These are phyloP conservation scores for Adansonia digitata DNA, from an alignment of 345 rosid genomes.

Conservation along the genomic window DNA sequence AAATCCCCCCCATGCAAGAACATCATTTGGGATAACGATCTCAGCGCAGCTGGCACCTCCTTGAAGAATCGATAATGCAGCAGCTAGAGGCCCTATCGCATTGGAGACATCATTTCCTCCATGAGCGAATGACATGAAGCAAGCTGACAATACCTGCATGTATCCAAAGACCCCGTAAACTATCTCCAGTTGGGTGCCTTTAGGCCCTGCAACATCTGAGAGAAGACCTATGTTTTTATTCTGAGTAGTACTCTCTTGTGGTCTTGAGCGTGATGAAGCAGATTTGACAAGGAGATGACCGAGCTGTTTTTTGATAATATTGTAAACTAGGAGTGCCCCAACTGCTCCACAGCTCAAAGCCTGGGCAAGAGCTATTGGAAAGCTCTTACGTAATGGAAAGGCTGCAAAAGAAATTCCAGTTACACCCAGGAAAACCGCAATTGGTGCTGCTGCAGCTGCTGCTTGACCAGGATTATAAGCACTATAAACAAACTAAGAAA, in stretches of 20 bases:
- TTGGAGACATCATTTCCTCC: constrained; percentile 96
- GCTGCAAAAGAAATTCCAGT: constrained; percentile 83
- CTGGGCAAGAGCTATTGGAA: constrained; percentile 56
- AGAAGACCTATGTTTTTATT: constrained; percentile 64
- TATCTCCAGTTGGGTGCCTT: constrained; percentile 78
- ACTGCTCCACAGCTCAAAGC: constrained; percentile 76
- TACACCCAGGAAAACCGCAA: constrained; percentile 74
- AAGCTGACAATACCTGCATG: constrained; percentile 93
- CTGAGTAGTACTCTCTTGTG: constrained; percentile 26
- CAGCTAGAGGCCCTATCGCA: constrained; percentile 94
- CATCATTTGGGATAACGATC: constrained; percentile 72
- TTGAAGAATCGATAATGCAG: constrained; percentile 77
- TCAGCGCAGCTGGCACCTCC: constrained; percentile 56
- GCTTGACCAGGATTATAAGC: constrained; percentile 97
- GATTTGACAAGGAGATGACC: constrained; percentile 76
- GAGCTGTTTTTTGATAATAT: constrained; percentile 67
- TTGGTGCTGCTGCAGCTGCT: constrained; percentile 79
- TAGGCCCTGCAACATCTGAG: constrained; percentile 89
- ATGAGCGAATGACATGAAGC: constrained; percentile 98
- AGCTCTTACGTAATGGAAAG: constrained; percentile 68
- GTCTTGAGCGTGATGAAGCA: constrained; percentile 29
- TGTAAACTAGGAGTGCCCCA: constrained; percentile 67
- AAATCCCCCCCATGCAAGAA: constrained; percentile 98
- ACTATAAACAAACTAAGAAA: constrained; percentile 79
- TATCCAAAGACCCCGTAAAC: constrained; percentile 91